Conservation (phyloP, 306 rosid genomes). For the Pyrus bretschneideri region DNA sequence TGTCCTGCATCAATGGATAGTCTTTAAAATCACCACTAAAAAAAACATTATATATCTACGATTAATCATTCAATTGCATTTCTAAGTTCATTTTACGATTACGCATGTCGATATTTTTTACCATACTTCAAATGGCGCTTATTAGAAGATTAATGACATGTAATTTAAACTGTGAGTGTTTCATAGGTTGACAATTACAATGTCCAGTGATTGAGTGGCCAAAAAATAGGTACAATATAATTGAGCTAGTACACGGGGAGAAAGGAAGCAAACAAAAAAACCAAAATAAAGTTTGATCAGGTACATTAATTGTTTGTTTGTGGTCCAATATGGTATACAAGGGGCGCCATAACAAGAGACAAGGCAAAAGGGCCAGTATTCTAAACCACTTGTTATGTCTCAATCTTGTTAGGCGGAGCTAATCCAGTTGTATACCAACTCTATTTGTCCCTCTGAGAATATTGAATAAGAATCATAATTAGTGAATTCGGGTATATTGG, state of each 20-base stretch:
- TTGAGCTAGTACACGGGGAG: background rate
- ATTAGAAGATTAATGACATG: background rate
- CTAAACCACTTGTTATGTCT: background rate
- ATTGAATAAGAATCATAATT: background rate
- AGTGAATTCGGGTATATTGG: no score
- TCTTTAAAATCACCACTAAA: no score
- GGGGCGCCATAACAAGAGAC: background rate
- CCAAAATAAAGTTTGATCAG: background rate
- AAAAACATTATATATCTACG: no score
- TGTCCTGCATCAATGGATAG: no score
- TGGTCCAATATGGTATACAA: conserved; percentile 10
- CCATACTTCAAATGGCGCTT: background rate
- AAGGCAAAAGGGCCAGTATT: background rate
- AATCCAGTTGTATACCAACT: background rate
- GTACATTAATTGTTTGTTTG: background rate
- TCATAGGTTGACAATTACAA: background rate
- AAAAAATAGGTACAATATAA: background rate
- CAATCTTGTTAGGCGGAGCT: background rate
- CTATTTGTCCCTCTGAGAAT: background rate
- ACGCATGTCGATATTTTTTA: background rate
- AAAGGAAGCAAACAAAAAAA: background rate
- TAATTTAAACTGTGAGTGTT: background rate
- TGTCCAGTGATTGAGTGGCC: background rate
- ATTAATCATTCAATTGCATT: no score
- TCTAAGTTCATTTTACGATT: no score